Base-by-base conservation (phyloP, 2,329 filamentous ascomycete species). In the Paecilomyces sp. region DNA sequence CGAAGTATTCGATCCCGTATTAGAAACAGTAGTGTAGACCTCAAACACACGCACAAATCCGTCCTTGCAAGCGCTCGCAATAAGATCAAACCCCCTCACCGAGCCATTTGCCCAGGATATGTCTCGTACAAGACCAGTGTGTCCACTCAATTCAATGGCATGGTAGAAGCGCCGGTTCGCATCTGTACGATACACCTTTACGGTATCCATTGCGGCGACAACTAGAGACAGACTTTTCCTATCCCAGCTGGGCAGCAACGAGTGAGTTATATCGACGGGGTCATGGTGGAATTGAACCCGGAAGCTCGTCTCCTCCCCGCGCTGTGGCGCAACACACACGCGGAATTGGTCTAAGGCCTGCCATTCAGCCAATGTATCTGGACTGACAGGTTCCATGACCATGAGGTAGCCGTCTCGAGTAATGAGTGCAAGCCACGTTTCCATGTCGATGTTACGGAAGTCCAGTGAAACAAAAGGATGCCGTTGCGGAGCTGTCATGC, bases 41-140 rank as follows among this genome's bases (percentile, higher is more conserved):
- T 93, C 87, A 70, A 95, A 96, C n/a, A 99, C 88, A 50, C 93
- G 84, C 50, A 97, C 86, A 66, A 86, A 88, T 2, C 94, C 93
- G 71, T 99, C 94, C 74, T 95, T 95, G 71, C 91, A 94, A 2
- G 92, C 93, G 5, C 92, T 95, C 2, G 93, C 94, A 66, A 97
- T 84, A 60, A 93, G 83, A 73, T 99, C 94, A 72, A 91, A 93
- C 1, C 93, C 93, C 47, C 92, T 81, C 67, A 95, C 91, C 64
- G 92, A 95, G 12, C 92, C 93, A 55, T 92, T 89, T 0, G 93
- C 91, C 94, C 94, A 99, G 1, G 91, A 88, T 1, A 97, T 85
- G 71, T 97, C 92, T 55, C 93, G 83, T 6, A 97, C 89, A 47
- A 97, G 81, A 0, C 88, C 87, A 7, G 85, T 82, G 67, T 96